These are phyloP conservation scores for Globisporangium paddicum DNA, from an alignment of 352 stramenopile genomes.

Conservation along the genomic window DNA sequence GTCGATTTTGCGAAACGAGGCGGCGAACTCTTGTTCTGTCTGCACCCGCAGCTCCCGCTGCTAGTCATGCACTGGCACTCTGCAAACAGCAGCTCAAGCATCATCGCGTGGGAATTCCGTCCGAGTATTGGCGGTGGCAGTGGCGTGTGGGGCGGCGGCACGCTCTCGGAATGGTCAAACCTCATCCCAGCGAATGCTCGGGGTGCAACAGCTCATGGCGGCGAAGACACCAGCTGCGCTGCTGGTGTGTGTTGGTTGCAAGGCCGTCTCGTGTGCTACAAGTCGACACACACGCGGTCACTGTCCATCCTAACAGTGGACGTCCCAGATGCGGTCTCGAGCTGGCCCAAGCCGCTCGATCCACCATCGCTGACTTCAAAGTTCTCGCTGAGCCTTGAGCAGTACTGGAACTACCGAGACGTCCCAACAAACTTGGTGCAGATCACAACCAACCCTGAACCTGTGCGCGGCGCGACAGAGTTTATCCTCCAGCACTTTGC, in stretches of 20 bases:
- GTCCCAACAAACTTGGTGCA: conserved; percentile 41
- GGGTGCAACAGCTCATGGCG: neutral
- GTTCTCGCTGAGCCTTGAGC: conserved; percentile 45
- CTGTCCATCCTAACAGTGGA: conserved; percentile 8
- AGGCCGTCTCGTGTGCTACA: conserved; percentile 10
- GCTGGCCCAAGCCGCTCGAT: neutral
- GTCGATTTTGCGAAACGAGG: conserved; percentile 48
- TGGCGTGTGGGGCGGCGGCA: conserved; percentile 19
- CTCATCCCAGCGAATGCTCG: conserved; percentile 1
- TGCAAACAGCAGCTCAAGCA: conserved; percentile 9
- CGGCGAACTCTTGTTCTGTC: conserved; percentile 33
- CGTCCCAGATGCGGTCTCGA: neutral
- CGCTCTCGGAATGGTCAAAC: conserved; percentile 16
- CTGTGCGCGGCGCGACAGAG: neutral
- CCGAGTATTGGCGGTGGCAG: conserved; percentile 22
- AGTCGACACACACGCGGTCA: conserved; percentile 5
- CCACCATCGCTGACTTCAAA: conserved; percentile 16
- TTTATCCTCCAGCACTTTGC: conserved; percentile 54
- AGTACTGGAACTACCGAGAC: conserved; percentile 64
- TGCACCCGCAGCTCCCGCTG: conserved; percentile 40
- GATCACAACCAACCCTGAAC: conserved; percentile 23
- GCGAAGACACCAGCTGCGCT: conserved; percentile 4
- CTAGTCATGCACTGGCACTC: conserved; percentile 43
- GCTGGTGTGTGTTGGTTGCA: conserved; percentile 11
- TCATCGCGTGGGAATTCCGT: conserved; percentile 13